Evolutionary conservation across 164 flowering plant species (phyloP), one percentile per base, ranked within the genome.

Genomic region (Akebia trifoliata): DNA sequence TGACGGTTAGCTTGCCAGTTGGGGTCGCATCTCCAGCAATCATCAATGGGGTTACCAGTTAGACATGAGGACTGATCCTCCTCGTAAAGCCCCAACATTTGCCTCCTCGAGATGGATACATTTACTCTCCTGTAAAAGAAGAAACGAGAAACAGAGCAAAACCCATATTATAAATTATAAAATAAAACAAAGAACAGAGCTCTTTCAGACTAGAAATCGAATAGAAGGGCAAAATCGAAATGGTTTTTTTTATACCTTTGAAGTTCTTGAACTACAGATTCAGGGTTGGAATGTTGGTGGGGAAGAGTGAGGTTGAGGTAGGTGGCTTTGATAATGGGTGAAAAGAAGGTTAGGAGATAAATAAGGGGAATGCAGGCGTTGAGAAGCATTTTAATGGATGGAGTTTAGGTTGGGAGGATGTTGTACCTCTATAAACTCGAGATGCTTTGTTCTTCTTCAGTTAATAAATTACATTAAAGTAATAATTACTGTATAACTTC

Each of bases 11-110:
- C 8, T 11, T 50, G 63, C 96, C 90, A 88, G 70, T 81, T 70
- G 2, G 85, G 72, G 72, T 80, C 84, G 64, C 95, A 83, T 12
- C 79, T 59, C 96, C 96, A 88, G 70, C 96, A 88, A 55, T 83
- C 89, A 65, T 88, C 93, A 14, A 84, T 79, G 24, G 93, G 93
- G 69, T 86, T 88, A 0, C 85, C 90, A 31, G 84, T 78, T 22
- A 61, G 58, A 57, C 91, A 85, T 0, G 76, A 46, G 1, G 69
- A 31, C 45, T 69, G 74, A 53, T 51, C 73, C 29, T 58, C 63
- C 36, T 29, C 54, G 11, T 55, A 57, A 22, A 39, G 3, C 4
- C 66, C 66, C 31, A 77, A 59, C 39, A 67, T 37, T 55, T 62
- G 54, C 32, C 85, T 53, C 66, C 78, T 65, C 5, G 71, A 57